Conservation (phyloP, 345 rosid genomes). For the Xanthoceras sorbifolium region DNA sequence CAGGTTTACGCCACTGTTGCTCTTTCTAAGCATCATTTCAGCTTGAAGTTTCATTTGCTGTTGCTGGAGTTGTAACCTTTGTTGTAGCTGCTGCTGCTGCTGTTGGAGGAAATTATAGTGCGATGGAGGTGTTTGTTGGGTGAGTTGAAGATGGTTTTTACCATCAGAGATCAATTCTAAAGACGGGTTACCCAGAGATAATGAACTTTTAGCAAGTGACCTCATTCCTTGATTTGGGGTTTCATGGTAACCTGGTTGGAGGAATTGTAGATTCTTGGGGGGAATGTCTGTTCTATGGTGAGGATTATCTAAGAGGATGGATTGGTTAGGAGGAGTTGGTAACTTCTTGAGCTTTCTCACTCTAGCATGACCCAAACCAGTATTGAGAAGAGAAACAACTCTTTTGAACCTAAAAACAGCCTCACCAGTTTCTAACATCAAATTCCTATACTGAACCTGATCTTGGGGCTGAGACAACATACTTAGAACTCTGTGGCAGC, state of each 20-base stretch:
- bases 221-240: constrained; percentile 45
- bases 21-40: constrained; percentile 69
- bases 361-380: constrained; percentile 90
- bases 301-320: constrained; percentile 58
- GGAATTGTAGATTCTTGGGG: constrained; percentile 43
- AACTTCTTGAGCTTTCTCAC: constrained; percentile 72
- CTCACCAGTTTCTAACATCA: constrained; percentile 73
- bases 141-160: constrained; percentile 54
- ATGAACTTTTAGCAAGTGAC: constrained; percentile 52
- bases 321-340: constrained; percentile 51
- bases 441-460: constrained; percentile 55
- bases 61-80: constrained; percentile 49
- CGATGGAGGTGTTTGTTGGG: constrained; percentile 45
- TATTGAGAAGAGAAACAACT: constrained; percentile 70
- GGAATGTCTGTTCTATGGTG: constrained; percentile 39
- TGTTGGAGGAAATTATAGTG: constrained; percentile 50
- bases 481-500: constrained; percentile 78
- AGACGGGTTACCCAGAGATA: constrained; percentile 52
- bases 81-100: constrained; percentile 53
- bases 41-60: constrained; percentile 71
- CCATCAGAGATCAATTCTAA: constrained; percentile 55
- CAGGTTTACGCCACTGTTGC: constrained; percentile 61
- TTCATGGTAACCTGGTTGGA: constrained; percentile 44
- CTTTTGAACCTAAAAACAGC: constrained; percentile 89
- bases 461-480: constrained; percentile 61